Conservation (phyloP, 257 asterid species). For the Przewalskia tangutica region DNA sequence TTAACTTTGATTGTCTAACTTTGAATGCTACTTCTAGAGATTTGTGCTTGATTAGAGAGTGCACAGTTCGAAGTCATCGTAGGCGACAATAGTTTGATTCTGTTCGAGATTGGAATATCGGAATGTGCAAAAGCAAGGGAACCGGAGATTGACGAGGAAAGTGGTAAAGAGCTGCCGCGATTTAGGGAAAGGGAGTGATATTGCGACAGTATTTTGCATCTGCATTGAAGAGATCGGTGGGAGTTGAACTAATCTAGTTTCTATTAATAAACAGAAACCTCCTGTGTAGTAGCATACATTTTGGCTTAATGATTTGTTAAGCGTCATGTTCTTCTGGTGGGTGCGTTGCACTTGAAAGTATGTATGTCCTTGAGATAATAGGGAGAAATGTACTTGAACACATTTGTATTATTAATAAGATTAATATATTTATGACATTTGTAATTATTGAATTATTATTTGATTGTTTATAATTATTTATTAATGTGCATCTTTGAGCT, state of each 20-base stretch:
- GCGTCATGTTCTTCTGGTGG: too few relatives aligned
- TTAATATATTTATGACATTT: too few relatives aligned
- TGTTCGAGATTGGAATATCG: not conserved
- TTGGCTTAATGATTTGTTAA: not conserved
- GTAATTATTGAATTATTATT: too few relatives aligned
- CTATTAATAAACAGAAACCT: too few relatives aligned
- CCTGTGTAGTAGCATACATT: not conserved
- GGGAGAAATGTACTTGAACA: too few relatives aligned
- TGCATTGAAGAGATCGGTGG: not conserved
- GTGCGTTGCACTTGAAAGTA: too few relatives aligned
- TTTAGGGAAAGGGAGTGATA: slow-evolving; percentile 29
- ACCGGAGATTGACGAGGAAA: slow-evolving; percentile 10
- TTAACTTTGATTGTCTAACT: too few relatives aligned
- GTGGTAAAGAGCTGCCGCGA: slow-evolving; percentile 12
- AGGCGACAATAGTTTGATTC: slow-evolving; percentile 14
- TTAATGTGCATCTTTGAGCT: too few relatives aligned
- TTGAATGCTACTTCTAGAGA: not conserved
- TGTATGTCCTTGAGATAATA: too few relatives aligned
- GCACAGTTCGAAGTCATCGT: slow-evolving; percentile 10
- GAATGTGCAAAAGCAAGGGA: not conserved
- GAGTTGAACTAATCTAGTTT: too few relatives aligned
- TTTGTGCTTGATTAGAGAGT: slow-evolving; percentile 14
- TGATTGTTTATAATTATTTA: too few relatives aligned
- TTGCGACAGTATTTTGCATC: slow-evolving; percentile 35
- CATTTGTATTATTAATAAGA: too few relatives aligned